Evolutionary conservation across 2,329 filamentous ascomycete species (phyloP).

Genomic region (Verticillium isaacii): DNA sequence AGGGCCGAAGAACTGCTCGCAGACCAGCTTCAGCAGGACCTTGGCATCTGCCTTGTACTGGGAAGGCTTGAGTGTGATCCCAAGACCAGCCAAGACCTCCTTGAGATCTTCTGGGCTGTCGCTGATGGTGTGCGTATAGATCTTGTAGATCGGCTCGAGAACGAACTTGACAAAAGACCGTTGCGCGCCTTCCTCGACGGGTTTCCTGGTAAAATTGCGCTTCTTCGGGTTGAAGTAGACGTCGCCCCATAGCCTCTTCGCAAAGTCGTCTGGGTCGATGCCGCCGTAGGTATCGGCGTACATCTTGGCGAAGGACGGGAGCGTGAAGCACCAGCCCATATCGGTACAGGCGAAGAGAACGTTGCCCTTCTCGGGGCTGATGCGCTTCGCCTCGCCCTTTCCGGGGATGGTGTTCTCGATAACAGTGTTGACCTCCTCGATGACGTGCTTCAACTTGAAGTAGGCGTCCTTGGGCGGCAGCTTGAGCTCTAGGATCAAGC

Average conservation of each 20-base stretch:
- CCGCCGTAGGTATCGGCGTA: slow-evolving; percentile 85
- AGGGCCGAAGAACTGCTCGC: slow-evolving; percentile 91
- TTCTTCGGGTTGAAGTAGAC: slow-evolving; percentile 92
- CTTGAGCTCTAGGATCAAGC: slow-evolving; percentile 89
- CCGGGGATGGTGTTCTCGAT: slow-evolving; percentile 86
- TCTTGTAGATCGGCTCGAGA: slow-evolving; percentile 94
- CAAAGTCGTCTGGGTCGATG: slow-evolving; percentile 78
- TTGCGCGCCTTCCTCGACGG: slow-evolving; percentile 72
- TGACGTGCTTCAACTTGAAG: slow-evolving; percentile 98
- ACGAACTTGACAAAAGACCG: slow-evolving; percentile 93
- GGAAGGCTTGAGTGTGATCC: slow-evolving; percentile 84
- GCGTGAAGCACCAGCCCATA: slow-evolving; percentile 95
- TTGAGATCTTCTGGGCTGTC: slow-evolving; percentile 82
- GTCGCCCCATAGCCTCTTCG: slow-evolving; percentile 86
- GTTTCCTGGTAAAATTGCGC: slow-evolving; percentile 87
- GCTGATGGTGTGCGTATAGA: slow-evolving; percentile 92
- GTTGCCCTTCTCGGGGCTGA: slow-evolving; percentile 96
- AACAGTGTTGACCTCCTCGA: slow-evolving; percentile 94
- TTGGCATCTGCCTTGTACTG: slow-evolving; percentile 89
- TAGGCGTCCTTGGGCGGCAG: slow-evolving; percentile 93
- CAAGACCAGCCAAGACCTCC: slow-evolving; percentile 70
- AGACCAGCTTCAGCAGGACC: slow-evolving; percentile 81
- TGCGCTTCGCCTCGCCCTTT: slow-evolving; percentile 68
- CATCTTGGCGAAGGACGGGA: slow-evolving; percentile 93
- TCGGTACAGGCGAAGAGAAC: slow-evolving; percentile 93